Evolutionary conservation across 345 rosid genomes (phyloP), one percentile per base, ranked within the genome.

Genomic region (Murraya koenigii): DNA sequence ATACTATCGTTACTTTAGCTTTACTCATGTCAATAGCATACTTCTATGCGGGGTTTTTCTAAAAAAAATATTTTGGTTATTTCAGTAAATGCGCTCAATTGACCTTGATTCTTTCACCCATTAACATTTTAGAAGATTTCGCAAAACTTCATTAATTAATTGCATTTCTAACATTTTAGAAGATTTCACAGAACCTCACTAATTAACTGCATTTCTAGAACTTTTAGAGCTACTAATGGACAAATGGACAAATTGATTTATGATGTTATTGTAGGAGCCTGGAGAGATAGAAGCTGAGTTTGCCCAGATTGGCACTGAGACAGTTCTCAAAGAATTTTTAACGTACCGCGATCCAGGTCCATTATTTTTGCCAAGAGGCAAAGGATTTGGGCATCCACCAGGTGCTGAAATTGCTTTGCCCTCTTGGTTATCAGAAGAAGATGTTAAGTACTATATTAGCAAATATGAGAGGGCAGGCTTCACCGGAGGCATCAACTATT

Each of bases 401-500:
- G 84, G 80, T 10, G 61, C 80, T 14, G 79, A 81, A 61, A 32
- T 76, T 56, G 44, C 80, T 74, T 74, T 91, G 78, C 98, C 99
- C 17, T 36, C 91, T 56, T 93, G 98, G 99, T 75, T 93, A 15
- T 78, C 92, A 2, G 88, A 93, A 71, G 86, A 82, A 78, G 93
- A 89, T 72, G 25, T 92, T 15, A 72, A 81, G 55, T 92, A 89
- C 75, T 88, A 85, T 81, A 75, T 67, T 47, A 47, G 68, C 74
- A 90, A 92, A 78, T 92, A 78, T 65, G 80, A 85, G 78, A 84
- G 79, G 19, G 90, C 64, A 54, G 97, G 99, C 66, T 93, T 95
- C 86, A 92, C 98, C 4, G 92, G 96, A 66, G 86, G 82, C 28
- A 70, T 95, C 22, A 95, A 95, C 89, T 93, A 92, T 85, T 95